phyloP scores from a whole-genome alignment of 805 yeast genomes.

The Candida anglica region DNA sequence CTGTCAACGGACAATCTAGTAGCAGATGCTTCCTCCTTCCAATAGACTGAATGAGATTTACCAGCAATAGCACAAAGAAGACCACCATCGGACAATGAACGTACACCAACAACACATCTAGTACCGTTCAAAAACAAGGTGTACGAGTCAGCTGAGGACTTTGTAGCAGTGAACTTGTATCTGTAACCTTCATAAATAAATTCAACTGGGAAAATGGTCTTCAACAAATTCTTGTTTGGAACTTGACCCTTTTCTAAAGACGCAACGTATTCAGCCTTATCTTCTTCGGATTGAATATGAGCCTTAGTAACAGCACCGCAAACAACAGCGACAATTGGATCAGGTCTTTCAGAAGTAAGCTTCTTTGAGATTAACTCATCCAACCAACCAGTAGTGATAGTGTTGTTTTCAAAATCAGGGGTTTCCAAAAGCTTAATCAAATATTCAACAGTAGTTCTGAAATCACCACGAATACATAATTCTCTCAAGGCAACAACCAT shows the following conservation, averaged over 20 bases:
- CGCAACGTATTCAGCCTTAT: conserved; percentile 61
- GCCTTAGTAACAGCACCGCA: conserved; percentile 99
- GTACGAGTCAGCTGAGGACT: conserved; percentile 80
- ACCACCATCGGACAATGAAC: conserved; percentile 93
- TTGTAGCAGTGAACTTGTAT: conserved; percentile 93
- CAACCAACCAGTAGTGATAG: conserved; percentile 98
- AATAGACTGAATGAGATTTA: conserved; percentile 89
- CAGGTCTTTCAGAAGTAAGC: conserved; percentile 96
- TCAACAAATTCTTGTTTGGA: conserved; percentile 74
- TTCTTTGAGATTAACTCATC: conserved; percentile 92
- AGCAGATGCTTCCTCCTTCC: conserved; percentile 96
- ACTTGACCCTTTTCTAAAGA: conserved; percentile 96
- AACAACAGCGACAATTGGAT: conserved; percentile 80
- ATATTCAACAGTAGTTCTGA: conserved; percentile 96
- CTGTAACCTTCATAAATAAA: conserved; percentile 92
- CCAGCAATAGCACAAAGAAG: conserved; percentile 84
- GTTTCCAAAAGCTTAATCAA: conserved; percentile 93
- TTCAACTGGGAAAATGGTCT: conserved; percentile 88
- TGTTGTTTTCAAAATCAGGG: conserved; percentile 92
- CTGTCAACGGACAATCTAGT: conserved; percentile 94
- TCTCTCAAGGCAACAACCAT: conserved; percentile 99
- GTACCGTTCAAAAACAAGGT: conserved; percentile 93
- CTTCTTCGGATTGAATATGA: conserved; percentile 69
- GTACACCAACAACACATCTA: conserved; percentile 80
- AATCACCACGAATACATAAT: conserved; percentile 95